A percentile compares a stretch with the other conserved stretches of the same genome.
phyloP scores from a whole-genome alignment of 352 stramenopile species.

The Phytophthora litchii region DNA sequence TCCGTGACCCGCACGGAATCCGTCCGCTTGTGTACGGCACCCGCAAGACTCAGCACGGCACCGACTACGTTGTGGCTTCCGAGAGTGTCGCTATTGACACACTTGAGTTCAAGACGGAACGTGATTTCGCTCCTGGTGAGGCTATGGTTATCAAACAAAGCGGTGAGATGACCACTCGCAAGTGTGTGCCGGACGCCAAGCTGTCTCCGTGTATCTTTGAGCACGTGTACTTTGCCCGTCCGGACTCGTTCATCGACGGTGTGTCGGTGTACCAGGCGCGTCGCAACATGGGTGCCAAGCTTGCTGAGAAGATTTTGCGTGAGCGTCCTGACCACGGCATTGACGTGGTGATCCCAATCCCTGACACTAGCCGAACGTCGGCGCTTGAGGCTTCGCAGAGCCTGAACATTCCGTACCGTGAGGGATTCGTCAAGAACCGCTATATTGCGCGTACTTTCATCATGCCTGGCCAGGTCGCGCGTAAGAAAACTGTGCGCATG shows the following conservation, averaged over 20 bases:
- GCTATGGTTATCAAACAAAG: conserved; percentile 95
- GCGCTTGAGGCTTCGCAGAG: conserved; percentile 92
- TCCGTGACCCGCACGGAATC: conserved; percentile 98
- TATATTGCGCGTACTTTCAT: conserved; percentile 99
- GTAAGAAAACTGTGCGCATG: conserved; percentile 97
- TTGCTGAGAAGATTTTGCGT: conserved; percentile 95
- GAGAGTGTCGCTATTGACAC: conserved; percentile 99
- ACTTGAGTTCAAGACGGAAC: conserved; percentile 95
- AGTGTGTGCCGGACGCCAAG: conserved; percentile 72
- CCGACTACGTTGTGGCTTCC: conserved; percentile 95
- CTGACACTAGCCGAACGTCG: conserved; percentile 97
- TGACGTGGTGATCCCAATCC: conserved; percentile 99
- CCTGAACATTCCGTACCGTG: conserved; percentile 93
- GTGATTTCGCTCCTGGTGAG: conserved; percentile 96
- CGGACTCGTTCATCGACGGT: conserved; percentile 99
- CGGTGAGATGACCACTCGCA: conserved; percentile 84
- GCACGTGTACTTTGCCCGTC: conserved; percentile 99
- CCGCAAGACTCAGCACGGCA: conserved; percentile 79
- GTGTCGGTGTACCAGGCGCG: conserved; percentile 98
- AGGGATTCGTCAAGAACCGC: conserved; percentile 99
- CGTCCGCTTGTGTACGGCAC: conserved; percentile 95
- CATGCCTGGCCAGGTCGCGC: conserved; percentile 97
- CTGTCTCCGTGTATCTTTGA: conserved; percentile 99
- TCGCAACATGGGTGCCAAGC: conserved; percentile 98
- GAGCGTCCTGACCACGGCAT: conserved; percentile 93